Evolutionary conservation across 1,284 basidiomycete genomes (phyloP).

Genomic region (Exsudoporus floridanus): DNA sequence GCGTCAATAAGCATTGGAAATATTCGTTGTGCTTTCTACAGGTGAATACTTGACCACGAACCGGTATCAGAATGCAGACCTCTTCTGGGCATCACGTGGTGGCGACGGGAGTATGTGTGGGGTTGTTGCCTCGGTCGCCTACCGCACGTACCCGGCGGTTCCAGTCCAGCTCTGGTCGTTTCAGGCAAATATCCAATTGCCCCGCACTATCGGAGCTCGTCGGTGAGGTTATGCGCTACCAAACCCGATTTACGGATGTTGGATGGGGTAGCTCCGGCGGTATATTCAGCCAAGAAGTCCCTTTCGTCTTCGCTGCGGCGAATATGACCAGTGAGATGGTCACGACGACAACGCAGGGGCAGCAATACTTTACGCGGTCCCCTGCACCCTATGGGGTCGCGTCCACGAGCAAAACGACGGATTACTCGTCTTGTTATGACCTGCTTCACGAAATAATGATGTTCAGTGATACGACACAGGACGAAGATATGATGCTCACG

Average conservation of each 20-base stretch:
- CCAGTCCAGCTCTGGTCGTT: constrained; percentile 30
- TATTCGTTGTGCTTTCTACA: constrained; percentile 22
- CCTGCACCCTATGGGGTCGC: constrained; percentile 24
- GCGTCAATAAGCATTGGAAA: constrained; percentile 44
- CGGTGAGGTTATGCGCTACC: constrained; percentile 32
- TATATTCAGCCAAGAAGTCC: constrained; percentile 6
- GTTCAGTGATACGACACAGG: constrained; percentile 4
- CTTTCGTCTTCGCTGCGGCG: constrained; percentile 30
- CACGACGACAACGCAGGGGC: constrained; percentile 35
- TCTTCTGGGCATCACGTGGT: constrained; percentile 52
- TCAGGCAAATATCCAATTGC: constrained; percentile 26
- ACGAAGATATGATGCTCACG: constrained; percentile 29
- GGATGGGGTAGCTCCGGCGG: constrained; percentile 28
- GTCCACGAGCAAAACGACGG: constrained; percentile 9
- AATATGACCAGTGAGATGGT: constrained; percentile 37
- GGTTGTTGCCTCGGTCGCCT: constrained; percentile 26
- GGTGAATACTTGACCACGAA: constrained; percentile 20
- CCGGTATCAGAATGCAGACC: constrained; percentile 16
- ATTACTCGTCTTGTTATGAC: constrained; percentile 31
- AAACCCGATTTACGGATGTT: constrained; percentile 34
- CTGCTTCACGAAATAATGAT: constrained; percentile 23
- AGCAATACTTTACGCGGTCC: constrained; percentile 30
- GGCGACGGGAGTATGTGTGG: constrained; percentile 44
- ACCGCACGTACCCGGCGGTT: constrained; percentile 33
- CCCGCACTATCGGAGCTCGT: constrained; percentile 14